Evolutionary conservation across 169 alveolate species (phyloP), one percentile per base, ranked within the genome.

Genomic region (Theileria sp.): DNA sequence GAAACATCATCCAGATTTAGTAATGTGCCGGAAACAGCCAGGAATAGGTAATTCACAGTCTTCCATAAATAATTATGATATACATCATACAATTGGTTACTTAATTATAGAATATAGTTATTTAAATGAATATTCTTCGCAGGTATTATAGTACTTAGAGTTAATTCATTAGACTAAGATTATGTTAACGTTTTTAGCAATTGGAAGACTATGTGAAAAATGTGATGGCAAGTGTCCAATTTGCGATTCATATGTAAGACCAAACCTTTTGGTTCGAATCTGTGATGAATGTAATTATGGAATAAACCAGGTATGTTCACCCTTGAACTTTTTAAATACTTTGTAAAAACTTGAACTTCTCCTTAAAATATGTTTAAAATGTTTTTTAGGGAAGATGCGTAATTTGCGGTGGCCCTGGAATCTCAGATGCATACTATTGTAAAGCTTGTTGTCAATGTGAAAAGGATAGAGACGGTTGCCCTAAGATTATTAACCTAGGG

Each of bases 201-300:
- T 97, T 51, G 99, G 99, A 10, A 94, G 99, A 77, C 92, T 98
- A 65, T 98, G 99, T 77, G 99, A 96, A 85, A 96, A 96, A 79
- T 95, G 98, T 80, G 99, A 98, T 85, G 99, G 99, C 28, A 97
- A 96, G 84, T 98, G 99, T 81, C 99, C 98, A 19, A 97, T 98
- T 54, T 98, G 99, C 84, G 99, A 98, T 86, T 96, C 99, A n/a
- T 98, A 97, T 81, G 99, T 97, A 32, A 92, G 99, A 30, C 99
- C 99, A 28, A 92, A 95, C 80, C 92, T 98, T 21, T 89, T 98
- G 54, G 99, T 97, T 21, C 92, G 98, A 79, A 96, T 97, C 15
- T 98, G 99, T 87, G 99, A 98, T 89, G 99, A 97, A 80, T 98
- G 99, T 82, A 97, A 98, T 92, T 98, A 96, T 87, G 99, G 99